These are phyloP conservation scores for Phytophthora pistaciae DNA, from an alignment of 352 stramenopile genomes.

Conservation along the genomic window DNA sequence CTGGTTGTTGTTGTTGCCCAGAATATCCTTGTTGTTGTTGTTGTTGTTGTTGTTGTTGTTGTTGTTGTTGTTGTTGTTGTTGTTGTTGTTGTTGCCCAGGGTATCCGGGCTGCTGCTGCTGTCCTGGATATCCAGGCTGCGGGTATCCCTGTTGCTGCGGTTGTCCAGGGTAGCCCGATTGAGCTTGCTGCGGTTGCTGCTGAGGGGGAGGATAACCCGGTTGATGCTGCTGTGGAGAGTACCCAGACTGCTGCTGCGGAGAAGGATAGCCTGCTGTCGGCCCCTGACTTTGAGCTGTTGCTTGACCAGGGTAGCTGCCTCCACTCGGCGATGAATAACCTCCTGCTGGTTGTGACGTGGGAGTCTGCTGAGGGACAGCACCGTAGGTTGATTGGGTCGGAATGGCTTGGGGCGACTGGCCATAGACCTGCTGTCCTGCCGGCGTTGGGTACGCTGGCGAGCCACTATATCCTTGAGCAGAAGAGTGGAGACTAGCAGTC, in stretches of 20 bases:
- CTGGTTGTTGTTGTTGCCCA: constrained; percentile 18
- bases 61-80: constrained; percentile 33
- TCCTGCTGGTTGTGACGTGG: constrained; percentile 13
- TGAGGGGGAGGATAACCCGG: background rate
- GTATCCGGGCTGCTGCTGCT: constrained; percentile 31
- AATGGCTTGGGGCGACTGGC: constrained; percentile 14
- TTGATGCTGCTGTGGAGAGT: constrained; percentile 25
- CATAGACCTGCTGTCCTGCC: constrained; percentile 30
- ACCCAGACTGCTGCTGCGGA: constrained; percentile 37
- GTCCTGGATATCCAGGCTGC: constrained; percentile 28
- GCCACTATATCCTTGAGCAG: constrained; percentile 15
- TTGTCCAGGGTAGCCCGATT: constrained; percentile 26
- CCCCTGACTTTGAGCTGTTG: constrained; percentile 23
- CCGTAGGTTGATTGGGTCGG: constrained; percentile 27
- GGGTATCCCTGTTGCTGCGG: constrained; percentile 26
- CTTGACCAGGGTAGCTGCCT: constrained; percentile 38
- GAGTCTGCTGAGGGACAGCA: constrained; percentile 12
- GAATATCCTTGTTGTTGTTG: constrained; percentile 26
- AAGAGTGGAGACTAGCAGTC: constrained; percentile 9
- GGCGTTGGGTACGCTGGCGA: constrained; percentile 21
- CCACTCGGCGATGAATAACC: constrained; percentile 23
- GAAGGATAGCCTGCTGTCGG: constrained; percentile 39
- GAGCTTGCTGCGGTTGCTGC: constrained; percentile 26
- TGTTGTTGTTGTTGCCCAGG: constrained; percentile 20
- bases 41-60: constrained; percentile 28